Conservation (phyloP, 768 basidiomycete species). For the Gautieria morchelliformis region DNA sequence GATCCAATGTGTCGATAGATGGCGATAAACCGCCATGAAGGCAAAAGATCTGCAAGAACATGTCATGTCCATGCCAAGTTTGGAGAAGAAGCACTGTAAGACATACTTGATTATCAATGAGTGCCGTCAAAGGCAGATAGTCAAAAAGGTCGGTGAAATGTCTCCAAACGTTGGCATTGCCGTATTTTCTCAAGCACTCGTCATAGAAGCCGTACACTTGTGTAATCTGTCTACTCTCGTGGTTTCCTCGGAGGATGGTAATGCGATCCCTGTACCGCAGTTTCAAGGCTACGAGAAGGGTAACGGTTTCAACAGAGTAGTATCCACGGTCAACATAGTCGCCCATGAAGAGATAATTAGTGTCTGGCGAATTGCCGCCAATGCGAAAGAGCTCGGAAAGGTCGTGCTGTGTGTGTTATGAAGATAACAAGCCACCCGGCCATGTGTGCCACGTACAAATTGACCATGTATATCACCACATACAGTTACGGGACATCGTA, state of each 20-base stretch:
- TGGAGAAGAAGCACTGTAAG: not conserved
- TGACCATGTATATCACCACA: constrained; percentile 99
- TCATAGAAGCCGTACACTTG: constrained; percentile 99
- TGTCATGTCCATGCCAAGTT: not conserved
- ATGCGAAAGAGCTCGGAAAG: constrained; percentile 98
- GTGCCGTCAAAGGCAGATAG: constrained; percentile 91
- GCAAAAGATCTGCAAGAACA: constrained; percentile 84
- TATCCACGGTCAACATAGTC: constrained; percentile 99
- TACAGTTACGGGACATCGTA: constrained; percentile 96
- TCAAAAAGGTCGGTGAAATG: constrained; percentile 99
- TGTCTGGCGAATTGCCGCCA: constrained; percentile 97
- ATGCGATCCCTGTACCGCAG: constrained; percentile 96
- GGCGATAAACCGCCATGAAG: constrained; percentile 96
- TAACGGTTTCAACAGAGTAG: constrained; percentile 98
- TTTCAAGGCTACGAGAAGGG: constrained; percentile 93
- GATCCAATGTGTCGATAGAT: constrained; percentile 98
- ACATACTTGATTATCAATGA: constrained; percentile 98
- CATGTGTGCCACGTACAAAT: constrained; percentile 64
- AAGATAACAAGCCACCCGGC: constrained; percentile 8
- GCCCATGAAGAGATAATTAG: constrained; percentile 99
- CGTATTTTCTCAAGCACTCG: constrained; percentile 98
- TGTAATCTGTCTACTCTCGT: constrained; percentile 98
- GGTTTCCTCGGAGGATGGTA: constrained; percentile 95
- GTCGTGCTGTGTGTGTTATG: constrained; percentile 66
- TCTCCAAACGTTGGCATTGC: constrained; percentile 99